Base-by-base conservation (phyloP, 192 early-diverging fungal species). In the Helicostylum pulchrum region DNA sequence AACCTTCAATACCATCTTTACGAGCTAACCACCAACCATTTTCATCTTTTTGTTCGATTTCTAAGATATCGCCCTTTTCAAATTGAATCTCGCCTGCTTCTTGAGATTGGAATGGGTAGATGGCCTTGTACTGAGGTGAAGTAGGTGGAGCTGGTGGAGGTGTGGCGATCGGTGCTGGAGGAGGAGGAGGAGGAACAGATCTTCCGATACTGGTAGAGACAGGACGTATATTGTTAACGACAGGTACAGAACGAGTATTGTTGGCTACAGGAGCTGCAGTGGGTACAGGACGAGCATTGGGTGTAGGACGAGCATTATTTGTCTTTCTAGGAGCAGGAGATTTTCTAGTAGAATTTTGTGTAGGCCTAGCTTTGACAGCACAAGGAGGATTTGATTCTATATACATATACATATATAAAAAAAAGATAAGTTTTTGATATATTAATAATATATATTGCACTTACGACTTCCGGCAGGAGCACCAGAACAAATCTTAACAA, bases 41-140 rank as follows among this genome's bases (percentile, higher is more conserved):
- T 26, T 77, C 61, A 61, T 84, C 80, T 53, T 89, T 84, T 55
- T 88, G 80, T 12, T 86, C 23, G 60, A 92, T 85, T 54, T 90
- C 87, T 75, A 90, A 79, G 2, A 87, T 34, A 68, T 87, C 83
- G 43, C 80, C 88, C 59, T 77, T 79, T 39, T 80, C 82, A 73
- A 90, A 83, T 20, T 81, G 66, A 36, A 90, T 77, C 55, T 89
- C 89, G 21, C 88, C 88, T 50, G 67, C 58, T 60, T 84, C 80
- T 59, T 84, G 70, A 17, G 86, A 79, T 1, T 72, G 67, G 70
- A 90, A 92, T 61, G 86, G 78, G 68, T 89, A 92, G 46, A 89
- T 66, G 15, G 84, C 85, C 71, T 87, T 87, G 75, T 80, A 87
- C 17, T 70, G 71, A 32, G 87, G 87, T 31, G 79, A 60, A 12